Conservation (phyloP, 2,329 filamentous ascomycete species). For the Penicillium sp. region DNA sequence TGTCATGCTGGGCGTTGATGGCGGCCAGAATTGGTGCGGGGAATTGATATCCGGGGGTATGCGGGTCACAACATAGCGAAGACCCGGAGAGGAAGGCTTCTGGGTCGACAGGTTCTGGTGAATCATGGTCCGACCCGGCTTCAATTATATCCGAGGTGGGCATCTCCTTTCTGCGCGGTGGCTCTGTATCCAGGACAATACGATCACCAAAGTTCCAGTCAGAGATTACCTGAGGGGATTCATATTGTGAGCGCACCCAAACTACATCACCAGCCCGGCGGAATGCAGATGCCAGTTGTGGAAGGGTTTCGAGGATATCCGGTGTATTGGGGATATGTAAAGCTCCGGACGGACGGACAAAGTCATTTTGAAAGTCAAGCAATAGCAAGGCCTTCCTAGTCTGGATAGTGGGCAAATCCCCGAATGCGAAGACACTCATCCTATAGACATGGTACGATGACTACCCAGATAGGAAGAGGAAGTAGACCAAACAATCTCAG, state of each 20-base stretch:
- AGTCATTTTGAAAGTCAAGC: slow-evolving; percentile 89
- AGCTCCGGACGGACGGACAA: slow-evolving; percentile 66
- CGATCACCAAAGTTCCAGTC: slow-evolving; percentile 49
- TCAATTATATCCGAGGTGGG: slow-evolving; percentile 22
- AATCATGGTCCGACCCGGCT: slow-evolving; percentile 18
- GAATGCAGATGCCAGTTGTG: slow-evolving; percentile 67
- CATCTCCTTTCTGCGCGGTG: slow-evolving; percentile 6
- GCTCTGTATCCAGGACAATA: slow-evolving; percentile 39
- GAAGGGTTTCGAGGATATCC: slow-evolving; percentile 65
- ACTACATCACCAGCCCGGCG: slow-evolving; percentile 71
- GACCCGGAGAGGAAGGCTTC: slow-evolving; percentile 44
- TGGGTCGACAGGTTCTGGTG: slow-evolving; percentile 31
- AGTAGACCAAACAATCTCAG: background rate
- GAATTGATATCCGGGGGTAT: slow-evolving; percentile 49
- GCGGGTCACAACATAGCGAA: slow-evolving; percentile 40
- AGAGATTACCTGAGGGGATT: slow-evolving; percentile 57
- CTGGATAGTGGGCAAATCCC: slow-evolving; percentile 48
- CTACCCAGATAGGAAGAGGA: background rate
- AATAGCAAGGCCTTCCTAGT: slow-evolving; percentile 71
- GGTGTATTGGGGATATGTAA: slow-evolving; percentile 63
- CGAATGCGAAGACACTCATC: slow-evolving; percentile 34
- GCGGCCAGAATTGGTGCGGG: slow-evolving; percentile 49
- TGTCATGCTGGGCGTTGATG: slow-evolving; percentile 52
- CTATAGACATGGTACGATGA: slow-evolving; percentile 26
- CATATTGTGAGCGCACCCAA: slow-evolving; percentile 78